Evolutionary conservation across 108 stramenopile genomes (phyloP).

Genomic region (Skeletonema grethae): DNA sequence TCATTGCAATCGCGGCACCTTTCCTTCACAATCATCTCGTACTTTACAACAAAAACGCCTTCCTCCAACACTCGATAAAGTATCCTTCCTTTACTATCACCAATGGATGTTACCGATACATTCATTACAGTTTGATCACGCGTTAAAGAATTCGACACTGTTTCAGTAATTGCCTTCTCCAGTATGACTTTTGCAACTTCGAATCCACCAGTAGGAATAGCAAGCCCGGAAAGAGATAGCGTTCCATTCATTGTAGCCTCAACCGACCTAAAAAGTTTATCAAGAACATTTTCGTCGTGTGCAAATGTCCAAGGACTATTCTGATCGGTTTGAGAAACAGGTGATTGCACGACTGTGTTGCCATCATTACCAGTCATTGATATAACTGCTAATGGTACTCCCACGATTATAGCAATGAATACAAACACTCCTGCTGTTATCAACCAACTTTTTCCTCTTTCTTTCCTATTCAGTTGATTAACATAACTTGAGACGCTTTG

Average conservation of each 20-base stretch:
- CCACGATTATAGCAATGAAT: constrained; percentile 34
- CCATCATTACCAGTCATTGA: constrained; percentile 13
- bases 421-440: constrained; percentile 25
- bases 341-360: neutral
- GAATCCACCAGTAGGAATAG: neutral
- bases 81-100: neutral
- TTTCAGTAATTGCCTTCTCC: neutral
- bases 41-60: neutral
- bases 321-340: neutral
- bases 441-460: constrained; percentile 23
- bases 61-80: neutral
- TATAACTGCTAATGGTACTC: constrained; percentile 30
- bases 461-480: constrained; percentile 38
- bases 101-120: neutral
- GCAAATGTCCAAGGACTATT: neutral
- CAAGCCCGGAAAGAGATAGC: neutral
- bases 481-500: constrained; percentile 44
- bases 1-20: constrained; percentile 1
- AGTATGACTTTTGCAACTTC: neutral
- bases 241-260: constrained; percentile 1
- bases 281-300: constrained; percentile 12
- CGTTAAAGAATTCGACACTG: neutral
- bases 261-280: neutral
- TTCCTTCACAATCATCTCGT: neutral
- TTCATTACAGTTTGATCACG: neutral